Percentiles rank a stretch among this genome's conserved stretches.
Evolutionary conservation across 139 green algal species (phyloP).

Genomic region (Auxenochlorella pyrenoidosa): DNA sequence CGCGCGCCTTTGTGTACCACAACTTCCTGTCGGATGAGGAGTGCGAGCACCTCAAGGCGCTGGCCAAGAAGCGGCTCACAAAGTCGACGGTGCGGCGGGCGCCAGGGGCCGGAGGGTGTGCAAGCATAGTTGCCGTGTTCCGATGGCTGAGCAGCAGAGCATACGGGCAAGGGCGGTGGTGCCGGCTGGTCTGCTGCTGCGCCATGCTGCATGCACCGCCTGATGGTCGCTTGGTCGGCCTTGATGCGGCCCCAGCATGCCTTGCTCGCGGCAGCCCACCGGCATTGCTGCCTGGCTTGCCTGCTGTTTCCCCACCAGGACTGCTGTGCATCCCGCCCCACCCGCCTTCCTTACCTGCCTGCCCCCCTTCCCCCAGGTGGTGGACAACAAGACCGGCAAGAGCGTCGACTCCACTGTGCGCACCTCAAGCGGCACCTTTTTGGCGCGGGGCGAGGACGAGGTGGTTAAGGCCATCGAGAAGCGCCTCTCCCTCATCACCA

Average conservation of each 20-base stretch:
- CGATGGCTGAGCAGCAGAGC: too few species aligned
- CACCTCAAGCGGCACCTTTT: constrained; percentile 62
- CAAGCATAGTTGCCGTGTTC: too few species aligned
- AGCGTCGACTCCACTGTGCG: constrained; percentile 58
- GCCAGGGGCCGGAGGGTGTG: neutral
- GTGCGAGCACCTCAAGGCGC: constrained; percentile 62
- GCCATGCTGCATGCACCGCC: too few species aligned
- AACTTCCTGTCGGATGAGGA: constrained; percentile 65
- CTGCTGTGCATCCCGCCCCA: too few species aligned
- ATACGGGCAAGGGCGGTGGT: too few species aligned
- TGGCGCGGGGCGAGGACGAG: constrained; percentile 63
- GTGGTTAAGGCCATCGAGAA: constrained; percentile 72
- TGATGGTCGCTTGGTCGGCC: neutral
- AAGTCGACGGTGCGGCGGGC: constrained; percentile 49
- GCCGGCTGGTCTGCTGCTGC: too few species aligned
- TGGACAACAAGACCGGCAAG: constrained; percentile 64
- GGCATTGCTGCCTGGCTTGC: too few species aligned
- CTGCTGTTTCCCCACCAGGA: too few species aligned
- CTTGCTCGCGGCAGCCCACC: too few species aligned
- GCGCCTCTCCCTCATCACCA: constrained; percentile 67
- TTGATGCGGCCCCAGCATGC: too few species aligned
- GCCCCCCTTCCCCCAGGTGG: constrained; percentile 40
- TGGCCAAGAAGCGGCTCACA: constrained; percentile 40
- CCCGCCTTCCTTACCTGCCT: neutral
- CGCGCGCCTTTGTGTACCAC: constrained; percentile 60